Conservation (phyloP, 1,284 basidiomycete genomes). For the Papiliotrema laurentii region DNA sequence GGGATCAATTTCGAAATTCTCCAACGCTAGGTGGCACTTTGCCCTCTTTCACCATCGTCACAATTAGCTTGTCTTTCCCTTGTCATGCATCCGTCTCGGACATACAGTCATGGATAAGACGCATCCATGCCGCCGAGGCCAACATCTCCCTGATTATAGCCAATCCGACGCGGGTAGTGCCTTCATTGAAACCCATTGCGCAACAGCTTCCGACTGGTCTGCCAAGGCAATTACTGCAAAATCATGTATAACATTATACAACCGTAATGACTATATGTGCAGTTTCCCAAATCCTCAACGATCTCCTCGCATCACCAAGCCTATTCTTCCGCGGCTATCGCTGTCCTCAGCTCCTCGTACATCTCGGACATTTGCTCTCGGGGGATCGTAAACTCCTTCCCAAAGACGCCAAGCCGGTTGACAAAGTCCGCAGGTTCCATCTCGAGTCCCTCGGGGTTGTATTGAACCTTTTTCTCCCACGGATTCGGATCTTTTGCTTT, state of each 20-base stretch:
- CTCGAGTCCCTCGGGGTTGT: constrained; percentile 27
- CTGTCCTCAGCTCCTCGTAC: constrained; percentile 19
- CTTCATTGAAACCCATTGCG: too few relatives aligned
- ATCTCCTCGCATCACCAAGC: not conserved
- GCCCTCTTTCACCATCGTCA: too few relatives aligned
- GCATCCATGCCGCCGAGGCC: too few relatives aligned
- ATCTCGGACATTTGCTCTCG: constrained; percentile 21
- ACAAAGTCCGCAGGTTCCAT: constrained; percentile 31
- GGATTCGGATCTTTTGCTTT: constrained; percentile 13
- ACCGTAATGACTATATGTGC: not conserved
- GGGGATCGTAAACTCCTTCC: constrained; percentile 22
- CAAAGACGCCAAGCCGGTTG: constrained; percentile 27
- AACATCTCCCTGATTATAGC: too few relatives aligned
- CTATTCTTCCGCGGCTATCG: not conserved
- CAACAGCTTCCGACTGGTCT: too few relatives aligned
- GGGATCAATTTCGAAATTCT: too few relatives aligned
- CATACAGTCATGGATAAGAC: too few relatives aligned
- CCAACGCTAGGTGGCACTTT: too few relatives aligned
- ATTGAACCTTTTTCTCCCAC: constrained; percentile 25
- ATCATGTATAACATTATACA: not conserved
- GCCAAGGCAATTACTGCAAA: too few relatives aligned
- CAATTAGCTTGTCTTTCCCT: too few relatives aligned
- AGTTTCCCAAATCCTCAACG: not conserved
- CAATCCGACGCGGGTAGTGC: too few relatives aligned
- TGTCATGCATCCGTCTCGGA: too few relatives aligned